phyloP scores from a whole-genome alignment of 805 yeast species.

The Metschnikowia arizonensis region DNA sequence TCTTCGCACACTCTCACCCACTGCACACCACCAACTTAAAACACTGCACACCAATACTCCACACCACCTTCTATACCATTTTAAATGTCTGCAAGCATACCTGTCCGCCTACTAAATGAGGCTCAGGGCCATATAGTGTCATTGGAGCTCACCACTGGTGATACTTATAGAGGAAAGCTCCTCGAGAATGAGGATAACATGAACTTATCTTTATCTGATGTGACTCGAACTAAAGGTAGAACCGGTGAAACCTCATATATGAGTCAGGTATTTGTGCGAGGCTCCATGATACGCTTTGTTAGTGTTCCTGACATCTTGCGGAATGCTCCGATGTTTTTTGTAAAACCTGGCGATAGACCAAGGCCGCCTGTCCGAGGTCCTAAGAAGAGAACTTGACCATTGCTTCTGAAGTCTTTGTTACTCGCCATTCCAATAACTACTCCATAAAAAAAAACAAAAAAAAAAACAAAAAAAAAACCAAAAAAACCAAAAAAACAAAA shows the following conservation, averaged over 20 bases:
- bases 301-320: slow-evolving; percentile 83
- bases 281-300: slow-evolving; percentile 81
- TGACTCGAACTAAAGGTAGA: slow-evolving; percentile 59
- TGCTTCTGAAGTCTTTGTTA: too few species aligned
- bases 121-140: slow-evolving; percentile 85
- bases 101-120: slow-evolving; percentile 81
- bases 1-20: too few species aligned
- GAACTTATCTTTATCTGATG: slow-evolving; percentile 85
- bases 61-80: neutral
- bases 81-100: slow-evolving; percentile 65
- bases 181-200: slow-evolving; percentile 88
- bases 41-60: too few species aligned
- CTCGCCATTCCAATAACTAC: too few species aligned
- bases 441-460: too few species aligned
- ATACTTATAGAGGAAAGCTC: slow-evolving; percentile 81
- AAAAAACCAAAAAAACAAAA: too few species aligned
- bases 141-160: slow-evolving; percentile 80
- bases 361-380: slow-evolving; percentile 71
- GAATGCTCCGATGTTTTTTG: slow-evolving; percentile 83
- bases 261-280: slow-evolving; percentile 86
- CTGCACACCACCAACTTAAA: too few species aligned
- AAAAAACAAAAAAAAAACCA: too few species aligned
- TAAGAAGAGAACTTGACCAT: slow-evolving; percentile 1
- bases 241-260: slow-evolving; percentile 73
- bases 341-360: slow-evolving; percentile 55